phyloP scores from a whole-genome alignment of 163 green algal genomes.

The Scenedesmus sp. region DNA sequence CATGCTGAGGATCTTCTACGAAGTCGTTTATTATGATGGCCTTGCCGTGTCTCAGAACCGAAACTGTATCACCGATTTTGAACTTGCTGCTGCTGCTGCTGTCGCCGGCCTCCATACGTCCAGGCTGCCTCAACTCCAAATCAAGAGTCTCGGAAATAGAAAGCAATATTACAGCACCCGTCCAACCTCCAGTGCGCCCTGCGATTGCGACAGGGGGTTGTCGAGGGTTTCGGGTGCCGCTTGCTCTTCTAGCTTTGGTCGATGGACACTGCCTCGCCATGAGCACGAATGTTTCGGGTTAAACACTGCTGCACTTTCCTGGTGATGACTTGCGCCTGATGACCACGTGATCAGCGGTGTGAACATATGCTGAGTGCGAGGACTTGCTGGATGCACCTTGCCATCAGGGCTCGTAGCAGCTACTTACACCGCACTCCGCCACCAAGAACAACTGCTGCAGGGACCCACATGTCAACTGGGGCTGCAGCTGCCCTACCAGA shows the following conservation, averaged over 20 bases:
- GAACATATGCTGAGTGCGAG: not conserved
- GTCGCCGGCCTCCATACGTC: not conserved
- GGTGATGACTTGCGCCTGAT: not conserved
- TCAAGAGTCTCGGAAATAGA: not conserved
- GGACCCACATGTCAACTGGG: not conserved
- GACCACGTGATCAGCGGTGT: not conserved
- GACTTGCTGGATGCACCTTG: not conserved
- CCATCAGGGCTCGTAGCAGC: not conserved
- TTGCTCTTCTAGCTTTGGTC: not conserved
- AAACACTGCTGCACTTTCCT: not conserved
- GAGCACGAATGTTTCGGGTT: not conserved
- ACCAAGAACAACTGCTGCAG: not conserved
- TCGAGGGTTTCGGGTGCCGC: not conserved
- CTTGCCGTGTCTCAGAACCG: not conserved
- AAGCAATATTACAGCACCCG: too few species aligned
- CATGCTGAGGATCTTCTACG: not conserved
- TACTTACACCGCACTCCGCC: not conserved
- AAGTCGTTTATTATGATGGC: not conserved
- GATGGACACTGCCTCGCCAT: not conserved
- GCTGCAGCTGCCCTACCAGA: slow-evolving; percentile 8
- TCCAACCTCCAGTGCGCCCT: too few species aligned
- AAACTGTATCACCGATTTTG: slow-evolving; percentile 8
- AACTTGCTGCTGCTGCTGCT: slow-evolving; percentile 24
- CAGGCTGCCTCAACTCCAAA: not conserved
- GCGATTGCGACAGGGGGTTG: not conserved